phyloP scores from a whole-genome alignment of 768 basidiomycete species.

The Calocera cornea region DNA sequence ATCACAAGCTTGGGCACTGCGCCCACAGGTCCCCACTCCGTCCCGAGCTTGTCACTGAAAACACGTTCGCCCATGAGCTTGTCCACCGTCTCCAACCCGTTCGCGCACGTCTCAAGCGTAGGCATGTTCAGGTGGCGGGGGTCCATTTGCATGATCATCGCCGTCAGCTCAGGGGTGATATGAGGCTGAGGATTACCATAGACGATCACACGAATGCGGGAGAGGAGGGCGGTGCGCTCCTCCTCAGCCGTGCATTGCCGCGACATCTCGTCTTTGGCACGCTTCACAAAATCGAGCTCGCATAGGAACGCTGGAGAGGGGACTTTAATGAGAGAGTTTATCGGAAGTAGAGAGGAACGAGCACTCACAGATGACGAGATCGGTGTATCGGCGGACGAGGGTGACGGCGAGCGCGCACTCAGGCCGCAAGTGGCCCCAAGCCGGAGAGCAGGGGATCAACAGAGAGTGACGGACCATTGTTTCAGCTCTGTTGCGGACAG shows the following conservation, averaged over 20 bases:
- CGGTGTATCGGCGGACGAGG: not conserved
- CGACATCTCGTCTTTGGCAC: not conserved
- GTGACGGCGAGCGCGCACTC: not conserved
- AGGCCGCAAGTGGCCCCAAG: not conserved
- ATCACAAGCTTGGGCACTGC: not conserved
- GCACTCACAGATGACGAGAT: not conserved
- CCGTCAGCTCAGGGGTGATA: not conserved
- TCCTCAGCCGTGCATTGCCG: not conserved
- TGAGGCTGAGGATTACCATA: not conserved
- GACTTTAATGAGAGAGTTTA: not conserved
- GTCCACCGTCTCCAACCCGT: not conserved
- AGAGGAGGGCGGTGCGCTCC: not conserved
- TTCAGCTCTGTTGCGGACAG: not conserved
- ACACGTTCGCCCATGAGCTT: not conserved
- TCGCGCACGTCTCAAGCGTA: not conserved
- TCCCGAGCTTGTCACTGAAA: not conserved
- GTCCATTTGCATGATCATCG: not conserved
- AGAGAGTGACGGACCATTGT: not conserved
- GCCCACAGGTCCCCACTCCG: not conserved
- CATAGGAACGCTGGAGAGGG: not conserved
- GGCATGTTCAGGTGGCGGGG: not conserved
- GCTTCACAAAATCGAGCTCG: not conserved
- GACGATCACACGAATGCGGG: not conserved
- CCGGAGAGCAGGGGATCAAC: not conserved
- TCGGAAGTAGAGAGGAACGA: not conserved